Evolutionary conservation across 1,284 basidiomycete species (phyloP).

Genomic region (Ceratobasidium sp.): DNA sequence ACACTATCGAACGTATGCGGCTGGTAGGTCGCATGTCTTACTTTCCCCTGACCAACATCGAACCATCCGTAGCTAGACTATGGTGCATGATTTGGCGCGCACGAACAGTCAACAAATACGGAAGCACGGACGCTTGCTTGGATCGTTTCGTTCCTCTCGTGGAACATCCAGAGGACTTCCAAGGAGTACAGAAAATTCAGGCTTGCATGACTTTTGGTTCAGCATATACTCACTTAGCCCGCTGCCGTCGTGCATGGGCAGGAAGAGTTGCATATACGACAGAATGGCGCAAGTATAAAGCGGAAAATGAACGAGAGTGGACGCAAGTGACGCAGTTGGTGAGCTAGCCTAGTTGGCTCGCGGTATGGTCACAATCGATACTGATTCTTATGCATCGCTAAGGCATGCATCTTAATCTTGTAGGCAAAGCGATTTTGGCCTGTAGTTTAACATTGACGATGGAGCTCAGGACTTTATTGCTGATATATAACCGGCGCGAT

Average conservation of each 20-base stretch:
- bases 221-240: neutral
- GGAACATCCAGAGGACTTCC: neutral
- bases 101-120: constrained; percentile 9
- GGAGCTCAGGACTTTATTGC: too few species aligned
- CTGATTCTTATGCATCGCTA: neutral
- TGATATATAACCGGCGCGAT: too few species aligned
- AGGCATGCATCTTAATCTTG: neutral
- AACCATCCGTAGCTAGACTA: too few species aligned
- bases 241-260: too few species aligned
- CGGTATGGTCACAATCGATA: too few species aligned
- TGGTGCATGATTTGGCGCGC: constrained; percentile 34
- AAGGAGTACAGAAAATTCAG: neutral
- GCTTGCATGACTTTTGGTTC: constrained; percentile 1
- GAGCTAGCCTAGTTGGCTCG: neutral
- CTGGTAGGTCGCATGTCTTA: too few species aligned
- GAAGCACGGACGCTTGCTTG: constrained; percentile 1
- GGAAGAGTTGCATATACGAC: neutral
- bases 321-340: neutral
- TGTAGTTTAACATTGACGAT: too few species aligned
- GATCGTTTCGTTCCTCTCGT: constrained; percentile 19
- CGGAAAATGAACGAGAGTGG: constrained; percentile 27
- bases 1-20: too few species aligned
- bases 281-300: constrained; percentile 10
- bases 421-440: neutral
- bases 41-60: too few species aligned